phyloP scores from a whole-genome alignment of 164 flowering plant genomes.

The Vitis amurensis region DNA sequence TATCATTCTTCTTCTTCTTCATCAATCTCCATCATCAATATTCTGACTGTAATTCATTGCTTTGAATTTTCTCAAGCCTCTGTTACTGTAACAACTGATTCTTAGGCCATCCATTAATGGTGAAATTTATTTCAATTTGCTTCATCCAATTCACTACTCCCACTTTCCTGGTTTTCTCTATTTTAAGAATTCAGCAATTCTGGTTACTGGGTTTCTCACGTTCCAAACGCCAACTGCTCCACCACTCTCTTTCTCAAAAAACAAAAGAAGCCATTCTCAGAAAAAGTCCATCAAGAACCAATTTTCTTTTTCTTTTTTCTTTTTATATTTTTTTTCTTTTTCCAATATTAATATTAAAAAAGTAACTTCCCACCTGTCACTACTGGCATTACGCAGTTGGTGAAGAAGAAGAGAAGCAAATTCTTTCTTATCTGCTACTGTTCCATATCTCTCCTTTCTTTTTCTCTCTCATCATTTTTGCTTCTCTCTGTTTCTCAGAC shows the following conservation, averaged over 20 bases:
- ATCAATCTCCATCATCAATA: background rate
- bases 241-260: background rate
- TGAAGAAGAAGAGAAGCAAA: background rate
- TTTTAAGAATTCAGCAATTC: background rate
- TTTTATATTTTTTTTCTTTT: background rate
- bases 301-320: background rate
- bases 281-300: background rate
- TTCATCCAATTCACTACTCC: background rate
- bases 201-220: background rate
- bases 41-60: slow-evolving; percentile 20
- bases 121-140: background rate
- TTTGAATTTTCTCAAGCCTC: background rate
- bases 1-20: background rate
- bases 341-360: slow-evolving; percentile 4
- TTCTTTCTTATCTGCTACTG: slow-evolving; percentile 5
- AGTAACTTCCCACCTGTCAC: slow-evolving; percentile 15
- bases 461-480: background rate
- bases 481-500: background rate
- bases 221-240: background rate
- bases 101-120: slow-evolving; percentile 5
- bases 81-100: slow-evolving; percentile 20
- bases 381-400: slow-evolving; percentile 9
- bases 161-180: background rate
- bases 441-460: background rate
- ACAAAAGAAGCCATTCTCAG: background rate